Base-by-base conservation (phyloP, 306 rosid genomes). In the Alnus glutinosa region DNA sequence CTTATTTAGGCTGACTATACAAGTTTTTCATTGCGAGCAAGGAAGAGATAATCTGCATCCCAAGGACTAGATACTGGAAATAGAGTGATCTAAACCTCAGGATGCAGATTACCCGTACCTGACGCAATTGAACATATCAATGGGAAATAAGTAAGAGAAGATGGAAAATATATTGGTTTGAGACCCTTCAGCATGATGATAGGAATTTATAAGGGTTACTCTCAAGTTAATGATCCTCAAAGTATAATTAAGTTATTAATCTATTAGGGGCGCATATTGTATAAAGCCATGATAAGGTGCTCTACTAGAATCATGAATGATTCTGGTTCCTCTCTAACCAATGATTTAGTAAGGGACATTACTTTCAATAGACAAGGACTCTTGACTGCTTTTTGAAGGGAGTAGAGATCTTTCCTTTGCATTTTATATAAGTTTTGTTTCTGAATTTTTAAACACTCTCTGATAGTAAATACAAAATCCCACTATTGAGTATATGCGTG, bases 51-150 rank as follows among this genome's bases (percentile, higher is more conserved):
- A 87, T 87, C 88, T 80, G 90, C 89, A 86, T 69, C 87, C 87
- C 77, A 36, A 81, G 96, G 93, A 23, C 73, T 86, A 89, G 90
- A 84, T 69, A 54, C 84, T 78, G 59, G 18, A 15, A 55, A 75
- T 58, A 9, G 7, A 71, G 75, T 78, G 84, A 77, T 93, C 86
- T 89, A 89, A 87, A 92, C 98, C 91, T 83, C 89, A 88, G 89
- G 91, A 85, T 88, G 91, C 89, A 85, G 88, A 85, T 88, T 88
- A 88, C 84, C 89, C 42, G 19, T 78, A 85, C 89, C 87, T 73
- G 11, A 77, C 81, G 62, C 88, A 85, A 82, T 76, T 78, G 4
- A 61, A 48, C 49, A 67, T 23, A 23, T 57, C 55, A 37, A 59
- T 18, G 23, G 61, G 18, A 50, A 58, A 62, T 36, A 18, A 54